Base-by-base conservation (phyloP, 176 grass and related monocot genomes). In the Musa schizocarpa region DNA sequence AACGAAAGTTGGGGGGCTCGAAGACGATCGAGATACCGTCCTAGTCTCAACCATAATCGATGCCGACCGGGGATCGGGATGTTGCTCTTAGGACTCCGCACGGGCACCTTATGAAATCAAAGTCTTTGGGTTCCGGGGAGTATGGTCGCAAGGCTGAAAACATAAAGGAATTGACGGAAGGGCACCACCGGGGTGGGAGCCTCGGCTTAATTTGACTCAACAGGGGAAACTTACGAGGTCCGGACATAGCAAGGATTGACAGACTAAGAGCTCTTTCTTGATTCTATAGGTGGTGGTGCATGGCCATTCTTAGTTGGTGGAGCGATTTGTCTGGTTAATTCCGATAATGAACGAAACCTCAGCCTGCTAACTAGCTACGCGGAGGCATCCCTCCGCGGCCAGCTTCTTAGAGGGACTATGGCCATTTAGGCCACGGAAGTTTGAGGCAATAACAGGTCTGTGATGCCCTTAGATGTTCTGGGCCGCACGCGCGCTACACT, bases 311-410 rank as follows among this genome's bases (percentile, higher is more conserved):
- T 88, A 82, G 86, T 82, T 89, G 87, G 83, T 90, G 85, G 85
- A 87, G 80, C 75, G 71, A 87, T 87, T 87, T 87, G 85, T 82
- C 80, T 82, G 76, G 80, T 87, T 87, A 87, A 87, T 87, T 87
- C 75, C 75, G 85, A 82, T 87, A 87, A 87, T 80, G 71, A 87
- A 87, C 85, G 85, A 82, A 80, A 87, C 84, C 86, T 92, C 65
- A 88, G 77, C 85, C 74, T 92, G 54, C 83, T 92, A 92, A 92
- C 83, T 92, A 92, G 87, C 91, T 87, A 87, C 82, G 87, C 77
- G 58, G 84, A 93, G 82, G 76, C 63, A 78, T 78, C 76, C 76
- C 64, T 78, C 24, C 51, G 21, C 9, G 50, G 50, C 63, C 14
- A 78, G 63, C 76, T 78, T 78, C 76, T 68, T 78, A 78, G 61